Evolutionary conservation across 192 early-diverging fungal genomes (phyloP).

Genomic region (Piromyces sp.): DNA sequence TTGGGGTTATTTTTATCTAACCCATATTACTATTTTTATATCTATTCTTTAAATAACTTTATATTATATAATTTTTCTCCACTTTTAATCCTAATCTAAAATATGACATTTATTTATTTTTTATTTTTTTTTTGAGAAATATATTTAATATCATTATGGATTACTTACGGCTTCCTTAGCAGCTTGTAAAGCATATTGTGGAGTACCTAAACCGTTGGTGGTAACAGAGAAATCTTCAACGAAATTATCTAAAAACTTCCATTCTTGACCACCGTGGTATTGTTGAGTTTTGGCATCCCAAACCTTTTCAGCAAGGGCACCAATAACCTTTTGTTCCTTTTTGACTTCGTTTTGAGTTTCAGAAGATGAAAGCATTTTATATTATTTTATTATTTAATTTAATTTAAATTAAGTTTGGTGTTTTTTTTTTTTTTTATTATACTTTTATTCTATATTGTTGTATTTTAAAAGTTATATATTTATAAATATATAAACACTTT

Average conservation of each 20-base stretch:
- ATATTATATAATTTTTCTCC: no score
- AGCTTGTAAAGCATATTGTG: conserved; percentile 50
- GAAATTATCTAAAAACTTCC: conserved; percentile 66
- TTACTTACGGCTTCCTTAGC: conserved; percentile 48
- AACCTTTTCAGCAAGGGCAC: conserved; percentile 1
- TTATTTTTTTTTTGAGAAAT: conserved; percentile 5
- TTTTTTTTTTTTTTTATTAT: no score
- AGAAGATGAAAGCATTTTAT: neutral
- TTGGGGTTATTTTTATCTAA: no score
- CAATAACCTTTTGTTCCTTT: neutral
- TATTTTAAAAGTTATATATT: no score
- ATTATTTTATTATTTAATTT: no score
- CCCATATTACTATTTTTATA: no score
- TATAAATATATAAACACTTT: no score
- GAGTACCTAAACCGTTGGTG: conserved; percentile 73
- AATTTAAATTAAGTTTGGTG: no score
- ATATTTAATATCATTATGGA: neutral
- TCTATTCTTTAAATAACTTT: no score
- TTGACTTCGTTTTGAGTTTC: neutral
- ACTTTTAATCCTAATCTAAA: no score
- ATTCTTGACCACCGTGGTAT: conserved; percentile 77
- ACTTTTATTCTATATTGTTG: no score
- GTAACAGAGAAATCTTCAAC: conserved; percentile 84
- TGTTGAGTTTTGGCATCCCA: conserved; percentile 83
- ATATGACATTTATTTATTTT: neutral